Conservation (phyloP, 495 filamentous ascomycete species). For the Chlorociboria aeruginascens region DNA sequence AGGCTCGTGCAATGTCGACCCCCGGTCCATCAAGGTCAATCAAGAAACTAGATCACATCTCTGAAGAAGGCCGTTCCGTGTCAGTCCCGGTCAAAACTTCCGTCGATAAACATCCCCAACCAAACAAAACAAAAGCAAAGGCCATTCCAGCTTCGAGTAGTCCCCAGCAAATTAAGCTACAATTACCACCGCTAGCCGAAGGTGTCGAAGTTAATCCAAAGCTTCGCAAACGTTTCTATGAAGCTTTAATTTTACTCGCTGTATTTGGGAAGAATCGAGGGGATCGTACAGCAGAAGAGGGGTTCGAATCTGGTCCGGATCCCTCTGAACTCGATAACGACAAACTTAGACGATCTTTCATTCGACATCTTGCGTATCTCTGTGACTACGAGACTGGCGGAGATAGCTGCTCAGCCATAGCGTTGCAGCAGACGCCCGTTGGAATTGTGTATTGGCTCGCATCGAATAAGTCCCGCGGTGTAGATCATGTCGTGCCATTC, state of each 20-base stretch:
- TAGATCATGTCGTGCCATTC: conserved; percentile 8
- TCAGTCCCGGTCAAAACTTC: too few species aligned
- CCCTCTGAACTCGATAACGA: not conserved
- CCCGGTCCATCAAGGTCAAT: too few species aligned
- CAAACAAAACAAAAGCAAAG: too few species aligned
- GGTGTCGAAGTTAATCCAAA: not conserved
- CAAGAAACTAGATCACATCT: too few species aligned
- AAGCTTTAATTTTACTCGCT: conserved; percentile 21
- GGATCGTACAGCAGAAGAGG: conserved; percentile 10
- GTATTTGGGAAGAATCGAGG: conserved; percentile 22
- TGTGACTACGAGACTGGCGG: conserved; percentile 27
- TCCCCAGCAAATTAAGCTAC: too few species aligned
- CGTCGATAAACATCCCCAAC: too few species aligned
- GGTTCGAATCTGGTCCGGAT: not conserved
- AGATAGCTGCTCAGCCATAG: conserved; percentile 21
- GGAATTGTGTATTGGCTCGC: conserved; percentile 23
- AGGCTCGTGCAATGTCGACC: too few species aligned
- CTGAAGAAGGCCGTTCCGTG: too few species aligned
- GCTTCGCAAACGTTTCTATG: conserved; percentile 23
- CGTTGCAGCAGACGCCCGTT: conserved; percentile 18
- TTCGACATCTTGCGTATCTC: conserved; percentile 24
- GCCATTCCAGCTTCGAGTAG: too few species aligned
- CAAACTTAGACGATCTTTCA: conserved; percentile 8
- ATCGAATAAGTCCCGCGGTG: conserved; percentile 12
- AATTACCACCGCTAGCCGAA: too few species aligned